These are phyloP conservation scores for Triangularia setosa DNA, from an alignment of 2,329 filamentous ascomycete species.

Conservation along the genomic window DNA sequence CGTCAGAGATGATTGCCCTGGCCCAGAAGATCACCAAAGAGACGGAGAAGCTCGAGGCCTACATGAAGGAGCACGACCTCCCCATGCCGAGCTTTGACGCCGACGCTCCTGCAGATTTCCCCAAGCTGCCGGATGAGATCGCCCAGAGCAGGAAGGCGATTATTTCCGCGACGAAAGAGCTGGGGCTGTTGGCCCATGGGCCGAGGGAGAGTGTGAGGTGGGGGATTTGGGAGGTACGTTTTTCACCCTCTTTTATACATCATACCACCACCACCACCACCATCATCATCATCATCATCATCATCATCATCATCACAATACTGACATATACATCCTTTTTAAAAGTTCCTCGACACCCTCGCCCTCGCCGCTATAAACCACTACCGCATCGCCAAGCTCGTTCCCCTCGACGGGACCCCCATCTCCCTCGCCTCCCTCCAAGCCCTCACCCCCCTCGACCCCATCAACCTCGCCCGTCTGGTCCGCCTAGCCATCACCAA, in stretches of 20 bases:
- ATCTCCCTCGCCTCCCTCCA: conserved; percentile 45
- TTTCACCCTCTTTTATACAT: neutral
- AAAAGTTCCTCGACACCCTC: conserved; percentile 47
- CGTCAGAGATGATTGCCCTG: conserved; percentile 39
- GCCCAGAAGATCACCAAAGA: conserved; percentile 46
- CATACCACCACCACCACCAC: neutral
- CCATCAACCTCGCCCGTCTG: conserved; percentile 48
- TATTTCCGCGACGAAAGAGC: conserved; percentile 46
- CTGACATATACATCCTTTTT: conserved; percentile 26
- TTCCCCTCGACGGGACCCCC: conserved; percentile 43
- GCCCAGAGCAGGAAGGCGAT: conserved; percentile 44
- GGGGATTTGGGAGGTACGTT: conserved; percentile 48
- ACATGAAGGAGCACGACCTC: conserved; percentile 41
- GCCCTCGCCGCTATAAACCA: conserved; percentile 49
- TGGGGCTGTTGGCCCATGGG: conserved; percentile 45
- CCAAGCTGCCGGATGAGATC: conserved; percentile 43
- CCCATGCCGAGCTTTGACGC: conserved; percentile 44
- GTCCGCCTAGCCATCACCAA: conserved; percentile 57
- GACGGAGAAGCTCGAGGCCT: conserved; percentile 47
- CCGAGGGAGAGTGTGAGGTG: conserved; percentile 50
- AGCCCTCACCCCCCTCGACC: conserved; percentile 42
- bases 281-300: too few relatives aligned
- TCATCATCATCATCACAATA: too few relatives aligned
- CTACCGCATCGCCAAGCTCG: conserved; percentile 47
- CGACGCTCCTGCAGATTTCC: conserved; percentile 43